A percentile compares a stretch with the other conserved stretches of the same genome.
Evolutionary conservation across 129 eudicot genomes (phyloP).

Genomic region (Silybum marianum): DNA sequence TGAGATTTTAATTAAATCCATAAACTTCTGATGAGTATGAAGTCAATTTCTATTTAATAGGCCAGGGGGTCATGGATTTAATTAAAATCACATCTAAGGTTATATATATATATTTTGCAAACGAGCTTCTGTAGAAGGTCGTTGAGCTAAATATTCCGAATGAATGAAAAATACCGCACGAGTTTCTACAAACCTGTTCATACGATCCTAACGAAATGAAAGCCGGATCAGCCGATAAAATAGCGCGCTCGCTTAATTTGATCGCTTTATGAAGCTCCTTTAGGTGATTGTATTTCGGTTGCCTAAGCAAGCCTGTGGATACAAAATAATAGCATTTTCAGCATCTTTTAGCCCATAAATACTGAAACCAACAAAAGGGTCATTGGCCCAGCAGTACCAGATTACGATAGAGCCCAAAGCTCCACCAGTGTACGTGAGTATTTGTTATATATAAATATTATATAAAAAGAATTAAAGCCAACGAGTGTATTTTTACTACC

Average conservation of each 20-base stretch:
- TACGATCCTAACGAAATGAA: constrained; percentile 61
- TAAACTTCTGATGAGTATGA: background rate
- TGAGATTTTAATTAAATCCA: no score
- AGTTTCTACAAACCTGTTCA: constrained; percentile 52
- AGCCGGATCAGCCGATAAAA: constrained; percentile 68
- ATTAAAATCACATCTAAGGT: background rate
- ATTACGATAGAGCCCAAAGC: background rate
- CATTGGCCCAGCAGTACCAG: background rate
- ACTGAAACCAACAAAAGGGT: background rate
- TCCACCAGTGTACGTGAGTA: background rate
- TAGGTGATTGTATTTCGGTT: constrained; percentile 78
- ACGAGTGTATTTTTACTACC: constrained; percentile 41
- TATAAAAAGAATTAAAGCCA: background rate
- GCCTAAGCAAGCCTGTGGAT: constrained; percentile 65
- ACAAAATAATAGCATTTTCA: constrained; percentile 9
- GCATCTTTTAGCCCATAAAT: background rate
- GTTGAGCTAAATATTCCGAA: background rate
- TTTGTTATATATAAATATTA: background rate
- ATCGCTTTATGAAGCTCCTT: constrained; percentile 77
- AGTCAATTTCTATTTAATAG: background rate
- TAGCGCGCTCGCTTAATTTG: constrained; percentile 65
- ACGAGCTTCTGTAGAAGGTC: background rate
- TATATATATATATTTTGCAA: background rate
- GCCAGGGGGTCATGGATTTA: background rate
- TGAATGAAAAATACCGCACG: background rate